Evolutionary conservation across 2,329 filamentous ascomycete species (phyloP).

Genomic region (Botrytis aclada): DNA sequence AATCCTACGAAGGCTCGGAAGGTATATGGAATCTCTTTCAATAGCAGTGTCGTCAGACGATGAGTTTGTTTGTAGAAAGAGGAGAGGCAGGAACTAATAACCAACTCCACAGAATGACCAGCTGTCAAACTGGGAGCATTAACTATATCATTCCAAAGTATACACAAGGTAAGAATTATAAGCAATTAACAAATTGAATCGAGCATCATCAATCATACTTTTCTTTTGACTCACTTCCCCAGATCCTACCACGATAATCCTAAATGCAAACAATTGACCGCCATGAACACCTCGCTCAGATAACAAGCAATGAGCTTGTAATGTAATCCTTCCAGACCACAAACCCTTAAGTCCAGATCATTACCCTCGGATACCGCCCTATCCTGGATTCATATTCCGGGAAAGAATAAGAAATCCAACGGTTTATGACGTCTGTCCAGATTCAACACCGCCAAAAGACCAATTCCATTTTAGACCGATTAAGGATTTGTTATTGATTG

Average conservation of each 20-base stretch:
- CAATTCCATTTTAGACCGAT: not conserved
- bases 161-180: not conserved
- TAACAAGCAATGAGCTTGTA: constrained; percentile 8
- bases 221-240: not conserved
- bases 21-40: not conserved
- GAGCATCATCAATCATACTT: not conserved
- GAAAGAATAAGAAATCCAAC: not conserved
- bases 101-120: constrained; percentile 1
- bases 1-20: not conserved
- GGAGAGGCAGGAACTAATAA: not conserved
- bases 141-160: not conserved
- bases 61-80: not conserved
- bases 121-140: not conserved
- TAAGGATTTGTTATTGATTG: not conserved
- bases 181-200: not conserved
- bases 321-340: constrained; percentile 6
- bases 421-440: constrained; percentile 5
- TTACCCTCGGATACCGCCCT: not conserved
- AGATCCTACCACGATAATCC: constrained; percentile 2
- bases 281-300: constrained; percentile 7
- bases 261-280: not conserved
- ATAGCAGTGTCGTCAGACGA: not conserved
- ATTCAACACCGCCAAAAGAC: not conserved
- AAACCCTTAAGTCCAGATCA: constrained; percentile 2
- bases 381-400: not conserved